Percentiles rank a stretch among this genome's conserved stretches.
Evolutionary conservation across 2,329 filamentous ascomycete genomes (phyloP).

Genomic region (Botrytis squamosa): DNA sequence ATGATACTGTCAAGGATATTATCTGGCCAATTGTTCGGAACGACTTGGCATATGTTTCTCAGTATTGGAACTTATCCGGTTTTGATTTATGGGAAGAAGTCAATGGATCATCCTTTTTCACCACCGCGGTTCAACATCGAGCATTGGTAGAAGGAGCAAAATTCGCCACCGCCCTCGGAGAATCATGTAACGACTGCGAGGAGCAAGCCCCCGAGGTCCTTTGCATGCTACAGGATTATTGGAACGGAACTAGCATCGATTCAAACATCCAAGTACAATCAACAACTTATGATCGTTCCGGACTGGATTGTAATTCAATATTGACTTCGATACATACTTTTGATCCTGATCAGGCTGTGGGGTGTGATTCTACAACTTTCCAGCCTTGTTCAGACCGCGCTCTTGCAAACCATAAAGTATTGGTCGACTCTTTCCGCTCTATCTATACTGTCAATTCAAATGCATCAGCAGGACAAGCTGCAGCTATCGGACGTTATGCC

Average conservation of each 20-base stretch:
- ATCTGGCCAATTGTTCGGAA: constrained; percentile 73
- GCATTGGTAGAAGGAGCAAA: constrained; percentile 62
- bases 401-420: constrained; percentile 72
- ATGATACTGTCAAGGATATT: constrained; percentile 46
- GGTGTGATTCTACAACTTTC: constrained; percentile 69
- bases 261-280: constrained; percentile 64
- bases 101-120: constrained; percentile 75
- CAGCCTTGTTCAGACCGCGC: constrained; percentile 58
- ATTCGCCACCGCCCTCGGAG: constrained; percentile 62
- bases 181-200: constrained; percentile 58
- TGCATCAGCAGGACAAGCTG: constrained; percentile 57
- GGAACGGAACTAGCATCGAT: constrained; percentile 63
- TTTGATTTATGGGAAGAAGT: constrained; percentile 87
- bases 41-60: constrained; percentile 70
- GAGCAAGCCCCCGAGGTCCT: constrained; percentile 64
- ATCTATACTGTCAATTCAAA: constrained; percentile 66
- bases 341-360: constrained; percentile 55
- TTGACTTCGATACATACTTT: constrained; percentile 65
- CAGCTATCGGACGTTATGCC: constrained; percentile 63
- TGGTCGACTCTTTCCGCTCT: constrained; percentile 70
- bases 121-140: constrained; percentile 61
- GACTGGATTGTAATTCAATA: constrained; percentile 70
- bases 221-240: constrained; percentile 75
- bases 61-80: constrained; percentile 64
- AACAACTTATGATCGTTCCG: constrained; percentile 53